A percentile compares a stretch with the other conserved stretches of the same genome.
Conservation (phyloP, 169 alveolate genomes). For the Eimeria acervulina region DNA sequence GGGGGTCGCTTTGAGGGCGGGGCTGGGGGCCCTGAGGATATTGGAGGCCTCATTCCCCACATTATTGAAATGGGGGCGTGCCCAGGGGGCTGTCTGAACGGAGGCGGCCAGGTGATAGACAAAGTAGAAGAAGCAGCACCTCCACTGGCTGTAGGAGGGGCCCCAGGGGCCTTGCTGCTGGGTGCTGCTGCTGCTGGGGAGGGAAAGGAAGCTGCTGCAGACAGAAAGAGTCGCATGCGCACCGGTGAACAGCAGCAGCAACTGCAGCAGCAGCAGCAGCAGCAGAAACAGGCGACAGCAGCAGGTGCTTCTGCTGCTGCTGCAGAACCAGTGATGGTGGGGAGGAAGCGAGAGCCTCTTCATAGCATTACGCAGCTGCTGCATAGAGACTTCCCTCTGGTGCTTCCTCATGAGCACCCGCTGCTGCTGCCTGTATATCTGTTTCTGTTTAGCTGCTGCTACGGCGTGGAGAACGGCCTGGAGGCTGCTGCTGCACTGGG, state of each 20-base stretch:
- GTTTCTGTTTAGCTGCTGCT: constrained; percentile 47
- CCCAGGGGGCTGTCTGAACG: constrained; percentile 96
- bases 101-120: constrained; percentile 92
- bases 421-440: constrained; percentile 11
- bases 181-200: not conserved
- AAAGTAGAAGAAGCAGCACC: not conserved
- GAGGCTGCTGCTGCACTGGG: constrained; percentile 45
- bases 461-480: constrained; percentile 9
- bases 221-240: not conserved
- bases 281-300: not conserved
- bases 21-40: not conserved
- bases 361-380: constrained; percentile 11
- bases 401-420: not conserved
- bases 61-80: constrained; percentile 96
- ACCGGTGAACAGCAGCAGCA: not conserved
- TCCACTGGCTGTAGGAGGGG: too few species aligned
- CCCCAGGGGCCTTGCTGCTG: too few species aligned
- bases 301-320: too few species aligned
- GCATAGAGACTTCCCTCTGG: not conserved
- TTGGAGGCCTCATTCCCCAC: constrained; percentile 79
- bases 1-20: not conserved
- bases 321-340: not conserved
- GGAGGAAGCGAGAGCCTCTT: constrained; percentile 18
- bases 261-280: too few species aligned
- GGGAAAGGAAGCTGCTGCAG: not conserved